A percentile compares a stretch with the other conserved stretches of the same genome.
These are phyloP conservation scores for Penicillium paradoxum DNA, from an alignment of 495 filamentous ascomycete genomes.

Conservation along the genomic window DNA sequence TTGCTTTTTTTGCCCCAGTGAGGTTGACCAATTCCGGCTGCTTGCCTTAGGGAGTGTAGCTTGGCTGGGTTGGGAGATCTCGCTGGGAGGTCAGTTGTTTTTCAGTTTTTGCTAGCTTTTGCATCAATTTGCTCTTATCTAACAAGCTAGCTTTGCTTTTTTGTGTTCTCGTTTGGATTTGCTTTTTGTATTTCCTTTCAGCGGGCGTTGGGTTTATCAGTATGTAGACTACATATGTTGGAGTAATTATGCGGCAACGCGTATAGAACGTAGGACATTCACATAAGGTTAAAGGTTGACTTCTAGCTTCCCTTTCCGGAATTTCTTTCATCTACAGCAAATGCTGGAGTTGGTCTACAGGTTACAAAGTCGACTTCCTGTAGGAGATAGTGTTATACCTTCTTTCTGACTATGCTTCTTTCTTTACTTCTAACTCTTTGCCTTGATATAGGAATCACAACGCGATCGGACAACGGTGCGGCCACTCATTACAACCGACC, in stretches of 20 bases:
- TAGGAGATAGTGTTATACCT: conserved; percentile 17
- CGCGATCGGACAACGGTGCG: background rate
- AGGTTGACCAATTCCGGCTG: background rate
- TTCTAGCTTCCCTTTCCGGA: background rate
- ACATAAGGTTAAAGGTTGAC: background rate
- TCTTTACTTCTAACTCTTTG: conserved; percentile 25
- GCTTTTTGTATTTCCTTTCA: too few relatives aligned
- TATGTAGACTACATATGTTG: background rate
- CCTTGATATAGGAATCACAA: background rate
- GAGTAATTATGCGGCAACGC: background rate
- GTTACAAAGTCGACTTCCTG: background rate
- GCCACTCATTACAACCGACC: background rate
- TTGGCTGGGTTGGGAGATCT: background rate
- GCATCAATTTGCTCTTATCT: background rate
- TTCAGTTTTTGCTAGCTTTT: background rate
- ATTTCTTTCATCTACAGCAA: background rate
- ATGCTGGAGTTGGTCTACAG: background rate
- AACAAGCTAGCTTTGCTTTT: background rate
- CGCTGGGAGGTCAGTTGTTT: background rate
- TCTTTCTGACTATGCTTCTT: conserved; percentile 38
- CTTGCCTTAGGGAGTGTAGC: background rate
- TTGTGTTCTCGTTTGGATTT: background rate
- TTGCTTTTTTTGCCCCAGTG: background rate
- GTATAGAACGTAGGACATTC: background rate
- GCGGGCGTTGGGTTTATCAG: background rate